Base-by-base conservation (phyloP, 2,329 filamentous ascomycete species). In the Alternaria ventricosa region DNA sequence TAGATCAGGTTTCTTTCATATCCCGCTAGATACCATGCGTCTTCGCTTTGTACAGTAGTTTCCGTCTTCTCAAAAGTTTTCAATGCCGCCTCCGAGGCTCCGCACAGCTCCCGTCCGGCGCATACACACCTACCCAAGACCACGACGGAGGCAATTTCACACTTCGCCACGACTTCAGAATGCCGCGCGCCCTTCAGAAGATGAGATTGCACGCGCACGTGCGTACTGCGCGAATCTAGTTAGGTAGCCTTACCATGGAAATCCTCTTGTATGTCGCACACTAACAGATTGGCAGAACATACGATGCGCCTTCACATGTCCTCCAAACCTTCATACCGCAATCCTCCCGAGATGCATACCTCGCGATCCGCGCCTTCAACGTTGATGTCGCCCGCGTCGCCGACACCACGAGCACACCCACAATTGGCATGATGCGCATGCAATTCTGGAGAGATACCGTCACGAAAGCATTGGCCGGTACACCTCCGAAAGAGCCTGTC, bases 401-500 rank as follows among this genome's bases (percentile, higher is more conserved):
- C 61, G 95, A 98, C 81, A 89, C 92, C 12, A 94, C 96, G 20
- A 96, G 92, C 50, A 96, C 92, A 64, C 89, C 92, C n/a, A 91
- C 90, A 5, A 92, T 98, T 64, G 95, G 93, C 54, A 86, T 90
- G 56, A 89, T 98, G 86, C 93, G 96, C 68, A 90, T 97, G 81
- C 93, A 97, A 79, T 98, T 98, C 84, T 98, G 96, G 92, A 89
- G 92, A 54, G 94, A 98, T 72, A 89, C 92, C 5, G 84, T 99
- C 55, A 87, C 90, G 57, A 90, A 90, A 65, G 91, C 92, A 1
- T 91, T 97, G 64, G 86, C 90, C 2, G 92, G 91, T 30, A 84
- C 85, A 0, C 94, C 96, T 1, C 94, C 94, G 1, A 93, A 94
- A 74, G 94, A 99, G 78, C 96, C 96, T 22, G 92, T 97, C 45